Percentiles rank a stretch among this genome's conserved stretches.
Evolutionary conservation across 768 basidiomycete genomes (phyloP).

Genomic region (Epithele typhae): DNA sequence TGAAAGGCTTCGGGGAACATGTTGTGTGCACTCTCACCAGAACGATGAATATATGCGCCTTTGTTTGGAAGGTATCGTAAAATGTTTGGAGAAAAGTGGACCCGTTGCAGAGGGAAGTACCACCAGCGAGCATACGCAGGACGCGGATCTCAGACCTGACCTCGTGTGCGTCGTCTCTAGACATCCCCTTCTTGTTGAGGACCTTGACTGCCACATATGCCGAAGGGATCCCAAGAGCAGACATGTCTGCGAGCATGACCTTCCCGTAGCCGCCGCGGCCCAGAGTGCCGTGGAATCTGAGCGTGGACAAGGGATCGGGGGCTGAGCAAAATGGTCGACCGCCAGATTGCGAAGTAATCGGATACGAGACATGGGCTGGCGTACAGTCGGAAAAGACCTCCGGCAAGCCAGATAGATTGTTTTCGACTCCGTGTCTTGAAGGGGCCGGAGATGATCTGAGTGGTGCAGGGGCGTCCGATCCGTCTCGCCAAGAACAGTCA

Average conservation of each 20-base stretch:
- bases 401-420: no score
- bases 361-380: no score
- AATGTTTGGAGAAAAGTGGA: conserved; percentile 5
- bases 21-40: conserved; percentile 1
- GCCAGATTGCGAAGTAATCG: no score
- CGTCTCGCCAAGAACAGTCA: no score
- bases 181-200: conserved; percentile 6
- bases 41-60: conserved; percentile 10
- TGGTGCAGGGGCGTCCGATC: no score
- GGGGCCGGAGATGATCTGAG: no score
- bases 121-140: background rate
- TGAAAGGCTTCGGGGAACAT: background rate
- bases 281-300: conserved; percentile 7
- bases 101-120: background rate
- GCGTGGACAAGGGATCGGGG: conserved; percentile 1
- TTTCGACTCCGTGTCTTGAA: no score
- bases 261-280: conserved; percentile 17
- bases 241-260: conserved; percentile 8
- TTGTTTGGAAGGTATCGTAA: conserved; percentile 3
- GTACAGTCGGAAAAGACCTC: no score
- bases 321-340: no score
- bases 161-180: conserved; percentile 5
- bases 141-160: conserved; percentile 7
- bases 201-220: conserved; percentile 11
- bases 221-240: background rate